Conservation (phyloP, 345 rosid species). For the Arabidopsis thaliana region TAIR10.1 NC_003070.9:23826501-23827000, state of each 20-base stretch:
- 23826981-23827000: constrained; percentile 83
- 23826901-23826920: constrained; percentile 92
- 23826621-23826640: constrained; percentile 85
- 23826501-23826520: constrained; percentile 98
- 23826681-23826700: constrained; percentile 99
- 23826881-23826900: constrained; percentile 88
- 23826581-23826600: constrained; percentile 92
- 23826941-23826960: constrained; percentile 93
- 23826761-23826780: constrained; percentile 92
- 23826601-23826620: constrained; percentile 99
- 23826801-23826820: constrained; percentile 91
- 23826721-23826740: constrained; percentile 75
- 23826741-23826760: constrained; percentile 96
- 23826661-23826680: constrained; percentile 85
- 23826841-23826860: constrained; percentile 79
- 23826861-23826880: constrained; percentile 69
- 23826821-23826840: constrained; percentile 75
- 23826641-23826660: constrained; percentile 59
- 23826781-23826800: constrained; percentile 88
- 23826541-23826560: constrained; percentile 69
- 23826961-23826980: constrained; percentile 99
- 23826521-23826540: constrained; percentile 67
- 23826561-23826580: constrained; percentile 98
- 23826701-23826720: constrained; percentile 84
- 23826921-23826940: constrained; percentile 94